phyloP scores from a whole-genome alignment of 768 basidiomycete genomes.

The Chiua virens region DNA sequence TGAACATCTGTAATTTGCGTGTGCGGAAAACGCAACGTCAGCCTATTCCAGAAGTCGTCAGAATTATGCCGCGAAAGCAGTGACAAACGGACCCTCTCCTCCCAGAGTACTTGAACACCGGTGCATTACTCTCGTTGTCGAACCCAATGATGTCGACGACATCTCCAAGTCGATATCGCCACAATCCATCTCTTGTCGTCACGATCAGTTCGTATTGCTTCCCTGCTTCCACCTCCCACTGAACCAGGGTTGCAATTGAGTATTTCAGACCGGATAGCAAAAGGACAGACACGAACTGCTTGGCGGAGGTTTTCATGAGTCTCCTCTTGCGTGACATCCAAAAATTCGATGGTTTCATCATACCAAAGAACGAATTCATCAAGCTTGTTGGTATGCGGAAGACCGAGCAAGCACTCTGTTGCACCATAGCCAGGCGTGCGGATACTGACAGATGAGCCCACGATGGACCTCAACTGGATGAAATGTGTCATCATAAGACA shows the following conservation, averaged over 20 bases:
- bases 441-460: constrained; percentile 8
- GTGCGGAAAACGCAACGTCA: constrained; percentile 6
- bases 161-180: constrained; percentile 23
- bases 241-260: background rate
- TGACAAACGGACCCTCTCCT: constrained; percentile 16
- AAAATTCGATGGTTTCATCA: constrained; percentile 14
- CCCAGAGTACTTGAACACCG: constrained; percentile 14
- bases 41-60: background rate
- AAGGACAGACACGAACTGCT: constrained; percentile 8
- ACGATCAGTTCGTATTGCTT: constrained; percentile 19
- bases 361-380: constrained; percentile 7
- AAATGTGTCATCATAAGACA: background rate
- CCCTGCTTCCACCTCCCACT: constrained; percentile 21
- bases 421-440: constrained; percentile 5
- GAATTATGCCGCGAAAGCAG: too few relatives aligned
- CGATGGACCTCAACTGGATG: constrained; percentile 12
- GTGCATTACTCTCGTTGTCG: background rate
- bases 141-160: constrained; percentile 19
- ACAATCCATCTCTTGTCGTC: constrained; percentile 23
- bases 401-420: constrained; percentile 9
- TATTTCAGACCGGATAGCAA: background rate
- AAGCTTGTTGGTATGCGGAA: background rate
- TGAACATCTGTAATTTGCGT: constrained; percentile 9
- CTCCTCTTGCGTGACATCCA: constrained; percentile 12
- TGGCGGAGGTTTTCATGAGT: constrained; percentile 14